These are phyloP conservation scores for Jaltomata sinuosa DNA, from an alignment of 257 asterid genomes.

Conservation along the genomic window DNA sequence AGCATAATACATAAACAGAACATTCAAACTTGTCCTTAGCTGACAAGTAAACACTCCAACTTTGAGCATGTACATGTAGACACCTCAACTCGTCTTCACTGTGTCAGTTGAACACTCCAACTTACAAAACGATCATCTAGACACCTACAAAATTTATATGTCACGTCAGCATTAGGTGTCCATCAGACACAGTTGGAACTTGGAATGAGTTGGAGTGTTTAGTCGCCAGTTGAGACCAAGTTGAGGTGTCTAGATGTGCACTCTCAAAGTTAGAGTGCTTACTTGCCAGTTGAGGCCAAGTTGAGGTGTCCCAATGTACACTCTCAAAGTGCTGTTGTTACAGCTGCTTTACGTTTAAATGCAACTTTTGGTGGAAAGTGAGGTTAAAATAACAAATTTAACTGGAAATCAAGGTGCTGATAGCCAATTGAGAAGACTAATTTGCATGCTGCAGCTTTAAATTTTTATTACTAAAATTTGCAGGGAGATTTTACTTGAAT, in stretches of 20 bases:
- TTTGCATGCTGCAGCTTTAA: not conserved
- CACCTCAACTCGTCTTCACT: not conserved
- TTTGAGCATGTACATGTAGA: not conserved
- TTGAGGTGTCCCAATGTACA: no score
- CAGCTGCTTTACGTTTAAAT: no score
- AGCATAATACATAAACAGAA: no score
- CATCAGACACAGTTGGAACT: not conserved
- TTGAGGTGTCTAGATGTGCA: no score
- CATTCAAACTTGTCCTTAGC: not conserved
- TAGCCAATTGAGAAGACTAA: not conserved
- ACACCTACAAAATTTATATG: not conserved
- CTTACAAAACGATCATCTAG: not conserved
- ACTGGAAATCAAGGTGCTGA: not conserved
- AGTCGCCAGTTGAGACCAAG: no score
- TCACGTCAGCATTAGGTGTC: not conserved
- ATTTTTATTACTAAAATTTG: not conserved
- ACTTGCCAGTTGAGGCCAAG: no score
- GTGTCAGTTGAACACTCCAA: not conserved
- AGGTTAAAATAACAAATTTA: not conserved
- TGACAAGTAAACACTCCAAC: not conserved
- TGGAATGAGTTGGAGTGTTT: not conserved
- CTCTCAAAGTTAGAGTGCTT: no score
- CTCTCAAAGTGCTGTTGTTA: no score
- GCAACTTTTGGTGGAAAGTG: no score
- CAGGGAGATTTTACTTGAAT: conserved; percentile 25